phyloP scores from a whole-genome alignment of 2,329 filamentous ascomycete genomes.

The Pseudomassariella vexata region DNA sequence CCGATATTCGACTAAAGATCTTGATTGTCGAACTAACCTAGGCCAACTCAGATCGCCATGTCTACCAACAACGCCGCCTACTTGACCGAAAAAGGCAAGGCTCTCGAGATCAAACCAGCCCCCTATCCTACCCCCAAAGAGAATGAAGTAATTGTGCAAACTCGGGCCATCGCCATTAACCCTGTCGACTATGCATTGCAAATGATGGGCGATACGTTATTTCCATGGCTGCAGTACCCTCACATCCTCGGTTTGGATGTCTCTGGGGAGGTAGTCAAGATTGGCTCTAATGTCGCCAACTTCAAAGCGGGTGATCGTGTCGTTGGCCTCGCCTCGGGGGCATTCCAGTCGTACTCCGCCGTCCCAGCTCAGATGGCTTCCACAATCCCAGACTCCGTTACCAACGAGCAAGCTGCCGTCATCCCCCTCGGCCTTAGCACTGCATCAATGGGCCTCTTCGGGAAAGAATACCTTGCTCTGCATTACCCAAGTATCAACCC shows the following conservation, averaged over 20 bases:
- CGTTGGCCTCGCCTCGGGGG: conserved; percentile 9
- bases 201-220: conserved; percentile 9
- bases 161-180: conserved; percentile 5
- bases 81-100: conserved; percentile 1
- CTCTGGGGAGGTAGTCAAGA: conserved; percentile 2
- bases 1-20: no score
- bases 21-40: no score
- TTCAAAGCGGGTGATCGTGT: not conserved
- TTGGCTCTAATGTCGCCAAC: not conserved
- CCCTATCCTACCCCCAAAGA: not conserved
- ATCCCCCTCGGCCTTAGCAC: conserved; percentile 23
- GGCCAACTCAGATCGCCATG: no score
- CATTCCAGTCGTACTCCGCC: conserved; percentile 25
- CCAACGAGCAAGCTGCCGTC: conserved; percentile 22
- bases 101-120: conserved; percentile 4
- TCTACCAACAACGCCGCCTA: conserved; percentile 5
- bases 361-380: conserved; percentile 16
- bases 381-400: conserved; percentile 19
- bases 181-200: conserved; percentile 5
- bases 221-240: conserved; percentile 10
- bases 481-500: no score
- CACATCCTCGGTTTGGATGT: not conserved
- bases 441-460: conserved; percentile 23
- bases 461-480: conserved; percentile 15
- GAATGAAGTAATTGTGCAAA: conserved; percentile 3